Percentiles rank a stretch among this genome's conserved stretches.
Conservation (phyloP, 345 rosid species). For the Eutrema yunnanense region DNA sequence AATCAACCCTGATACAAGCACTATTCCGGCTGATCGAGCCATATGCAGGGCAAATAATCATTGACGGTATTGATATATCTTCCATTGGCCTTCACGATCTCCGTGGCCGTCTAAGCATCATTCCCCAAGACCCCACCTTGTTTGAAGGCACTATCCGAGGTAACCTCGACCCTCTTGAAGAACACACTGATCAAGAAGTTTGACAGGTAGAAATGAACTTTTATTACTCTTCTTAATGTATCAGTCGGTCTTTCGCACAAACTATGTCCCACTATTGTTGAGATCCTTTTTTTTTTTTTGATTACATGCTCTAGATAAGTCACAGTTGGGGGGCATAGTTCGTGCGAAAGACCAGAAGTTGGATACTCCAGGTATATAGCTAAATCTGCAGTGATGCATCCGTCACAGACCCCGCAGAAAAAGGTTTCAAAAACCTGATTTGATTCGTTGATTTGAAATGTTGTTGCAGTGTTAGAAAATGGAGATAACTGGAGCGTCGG, state of each 20-base stretch:
- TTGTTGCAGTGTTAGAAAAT: background rate
- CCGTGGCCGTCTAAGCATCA: background rate
- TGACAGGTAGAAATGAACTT: background rate
- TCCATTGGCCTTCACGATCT: background rate
- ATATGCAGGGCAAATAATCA: conserved; percentile 47
- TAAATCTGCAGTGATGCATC: background rate
- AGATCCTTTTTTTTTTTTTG: background rate
- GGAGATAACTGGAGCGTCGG: background rate
- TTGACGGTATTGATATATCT: conserved; percentile 64
- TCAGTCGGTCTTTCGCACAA: no score
- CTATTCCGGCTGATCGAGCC: conserved; percentile 79
- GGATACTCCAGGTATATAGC: background rate
- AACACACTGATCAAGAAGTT: background rate
- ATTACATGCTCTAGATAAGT: background rate
- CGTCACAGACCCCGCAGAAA: no score
- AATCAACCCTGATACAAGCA: conserved; percentile 83
- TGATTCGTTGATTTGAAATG: background rate
- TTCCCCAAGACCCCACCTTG: background rate
- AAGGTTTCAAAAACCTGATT: no score
- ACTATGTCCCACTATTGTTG: background rate
- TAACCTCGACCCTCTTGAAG: background rate
- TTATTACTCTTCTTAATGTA: no score
- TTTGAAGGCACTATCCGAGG: background rate
- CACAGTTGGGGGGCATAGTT: background rate
- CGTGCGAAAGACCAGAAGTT: background rate